Evolutionary conservation across 495 filamentous ascomycete genomes (phyloP).

Genomic region (Sporormia fimetaria): DNA sequence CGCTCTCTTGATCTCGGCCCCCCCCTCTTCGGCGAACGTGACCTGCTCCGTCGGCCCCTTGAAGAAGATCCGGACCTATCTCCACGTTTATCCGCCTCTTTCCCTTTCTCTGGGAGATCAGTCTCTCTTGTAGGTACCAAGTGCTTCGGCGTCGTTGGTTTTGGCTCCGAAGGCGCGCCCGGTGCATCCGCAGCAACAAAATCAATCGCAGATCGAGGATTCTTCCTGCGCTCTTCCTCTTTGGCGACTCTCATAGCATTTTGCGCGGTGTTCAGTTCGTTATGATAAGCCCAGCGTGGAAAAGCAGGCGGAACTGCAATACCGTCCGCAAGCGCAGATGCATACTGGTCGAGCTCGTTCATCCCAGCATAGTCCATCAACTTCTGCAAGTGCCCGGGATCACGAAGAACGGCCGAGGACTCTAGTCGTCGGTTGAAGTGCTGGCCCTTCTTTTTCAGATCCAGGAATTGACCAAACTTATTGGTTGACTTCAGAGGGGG

Average conservation of each 20-base stretch:
- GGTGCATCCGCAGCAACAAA: too few species aligned
- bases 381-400: conserved; percentile 69
- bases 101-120: too few species aligned
- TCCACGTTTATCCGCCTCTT: too few species aligned
- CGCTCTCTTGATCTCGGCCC: too few species aligned
- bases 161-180: too few species aligned
- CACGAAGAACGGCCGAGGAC: conserved; percentile 57
- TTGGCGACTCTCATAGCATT: conserved; percentile 46
- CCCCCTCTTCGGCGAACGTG: too few species aligned
- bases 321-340: conserved; percentile 54
- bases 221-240: too few species aligned
- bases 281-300: conserved; percentile 62
- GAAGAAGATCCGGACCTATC: too few species aligned
- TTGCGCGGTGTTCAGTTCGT: conserved; percentile 56
- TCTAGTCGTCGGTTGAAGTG: conserved; percentile 86
- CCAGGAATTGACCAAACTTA: conserved; percentile 76
- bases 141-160: too few species aligned
- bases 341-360: conserved; percentile 56
- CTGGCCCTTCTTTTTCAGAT: conserved; percentile 69
- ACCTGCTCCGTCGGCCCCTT: too few species aligned
- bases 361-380: conserved; percentile 74
- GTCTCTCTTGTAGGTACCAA: too few species aligned
- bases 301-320: conserved; percentile 57
- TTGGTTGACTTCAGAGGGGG: conserved; percentile 49
- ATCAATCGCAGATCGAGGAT: too few species aligned